Conservation (phyloP, 192 early-diverging fungal species). For the Coemansia sp. region DNA sequence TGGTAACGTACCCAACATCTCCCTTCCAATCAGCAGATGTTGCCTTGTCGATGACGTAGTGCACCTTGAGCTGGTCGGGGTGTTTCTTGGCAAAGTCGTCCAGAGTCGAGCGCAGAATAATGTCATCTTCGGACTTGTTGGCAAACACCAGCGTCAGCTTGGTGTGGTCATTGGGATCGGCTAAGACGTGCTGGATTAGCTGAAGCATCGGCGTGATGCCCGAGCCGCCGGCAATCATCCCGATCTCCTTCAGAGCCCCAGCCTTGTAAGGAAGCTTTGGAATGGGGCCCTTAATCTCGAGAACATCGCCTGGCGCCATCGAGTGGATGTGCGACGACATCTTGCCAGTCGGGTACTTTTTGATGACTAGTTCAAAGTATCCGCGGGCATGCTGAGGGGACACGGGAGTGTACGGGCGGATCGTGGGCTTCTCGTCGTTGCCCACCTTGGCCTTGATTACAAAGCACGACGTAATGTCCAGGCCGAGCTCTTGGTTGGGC, state of each 20-base stretch:
- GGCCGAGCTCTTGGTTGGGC: constrained; percentile 62
- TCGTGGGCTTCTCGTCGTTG: constrained; percentile 62
- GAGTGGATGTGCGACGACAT: constrained; percentile 64
- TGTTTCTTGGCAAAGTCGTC: constrained; percentile 59
- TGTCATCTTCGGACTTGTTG: constrained; percentile 74
- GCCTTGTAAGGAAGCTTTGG: constrained; percentile 67
- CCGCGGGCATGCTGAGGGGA: constrained; percentile 56
- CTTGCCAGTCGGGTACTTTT: constrained; percentile 68
- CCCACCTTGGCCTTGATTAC: constrained; percentile 63
- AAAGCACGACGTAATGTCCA: constrained; percentile 74
- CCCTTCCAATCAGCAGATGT: constrained; percentile 63
- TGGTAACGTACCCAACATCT: constrained; percentile 70
- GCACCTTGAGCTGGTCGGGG: constrained; percentile 62
- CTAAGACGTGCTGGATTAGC: constrained; percentile 64
- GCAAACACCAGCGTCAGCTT: constrained; percentile 74
- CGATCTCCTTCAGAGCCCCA: constrained; percentile 63
- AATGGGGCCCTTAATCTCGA: constrained; percentile 82
- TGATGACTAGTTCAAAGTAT: constrained; percentile 78
- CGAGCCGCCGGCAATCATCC: constrained; percentile 83
- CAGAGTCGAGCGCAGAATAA: constrained; percentile 66
- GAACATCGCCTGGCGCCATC: constrained; percentile 67
- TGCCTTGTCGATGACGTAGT: constrained; percentile 66
- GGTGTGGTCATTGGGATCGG: constrained; percentile 64
- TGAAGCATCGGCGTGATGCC: constrained; percentile 85
- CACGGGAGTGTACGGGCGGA: constrained; percentile 84